Base-by-base conservation (phyloP, 176 grass and related monocot genomes). In the Musa beccarii region DNA sequence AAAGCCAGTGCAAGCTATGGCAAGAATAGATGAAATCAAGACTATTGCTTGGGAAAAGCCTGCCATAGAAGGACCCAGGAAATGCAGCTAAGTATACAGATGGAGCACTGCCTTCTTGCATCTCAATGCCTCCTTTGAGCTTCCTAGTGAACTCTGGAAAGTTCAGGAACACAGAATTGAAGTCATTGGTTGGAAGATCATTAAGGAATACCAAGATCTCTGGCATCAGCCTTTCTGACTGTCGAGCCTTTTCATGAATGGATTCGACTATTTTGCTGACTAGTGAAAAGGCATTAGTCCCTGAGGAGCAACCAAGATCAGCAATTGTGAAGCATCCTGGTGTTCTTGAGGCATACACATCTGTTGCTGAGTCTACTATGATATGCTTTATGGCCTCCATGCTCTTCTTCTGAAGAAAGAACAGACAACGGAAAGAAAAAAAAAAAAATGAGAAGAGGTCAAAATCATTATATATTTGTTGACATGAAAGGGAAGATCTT, bases 121-220 rank as follows among this genome's bases (percentile, higher is more conserved):
- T 59, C 77, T 52, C 73, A 62, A 80, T 75, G 25, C 79, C 76
- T 49, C 81, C 55, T 71, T 84, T 86, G 61, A 94, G 88, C 53
- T 75, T 83, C 50, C 75, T 76, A 21, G 79, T 81, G 79, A 99
- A 94, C 72, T 89, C 84, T 53, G 91, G 83, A 13, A 87, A 73
- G 72, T 84, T 91, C 78, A 95, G 82, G 77, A 99, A 99, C 71
- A 92, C 80, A 54, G 91, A 74, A 73, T 99, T 99, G 86, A 94
- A 99, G 85, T 99, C 96, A 77, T 99, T 99, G 49, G 91, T 92
- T 8, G 96, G 91, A 49, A 99, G 88, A 81, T 99, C 91, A 78
- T 99, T 99, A 55, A 99, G 96, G 79, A 94, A 88, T 72, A 99
- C 91, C 14, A 85, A 88, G 89, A 99, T 94, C 85, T 99, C 91